Percentiles rank a stretch among this genome's conserved stretches.
Evolutionary conservation across 2,329 filamentous ascomycete genomes (phyloP).

Genomic region (Exophiala sp.): DNA sequence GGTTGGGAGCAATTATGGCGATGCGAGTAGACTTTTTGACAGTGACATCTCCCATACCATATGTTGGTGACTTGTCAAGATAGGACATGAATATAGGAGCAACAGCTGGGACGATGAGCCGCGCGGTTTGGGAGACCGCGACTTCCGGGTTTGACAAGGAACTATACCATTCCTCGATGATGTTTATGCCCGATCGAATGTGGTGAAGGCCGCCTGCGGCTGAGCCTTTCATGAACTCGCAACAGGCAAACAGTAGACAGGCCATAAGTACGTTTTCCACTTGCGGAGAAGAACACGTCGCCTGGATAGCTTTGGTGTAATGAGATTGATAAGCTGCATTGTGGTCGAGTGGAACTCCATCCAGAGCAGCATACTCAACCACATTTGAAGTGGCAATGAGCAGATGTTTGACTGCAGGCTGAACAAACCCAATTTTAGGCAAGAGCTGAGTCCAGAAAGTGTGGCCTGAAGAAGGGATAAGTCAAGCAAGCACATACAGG

Average conservation of each 20-base stretch:
- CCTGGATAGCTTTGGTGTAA: constrained; percentile 21
- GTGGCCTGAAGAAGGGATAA: constrained; percentile 10
- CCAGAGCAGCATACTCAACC: constrained; percentile 9
- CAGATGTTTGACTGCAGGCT: constrained; percentile 18
- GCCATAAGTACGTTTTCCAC: constrained; percentile 19
- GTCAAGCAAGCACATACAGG: not conserved
- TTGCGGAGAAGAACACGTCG: constrained; percentile 16
- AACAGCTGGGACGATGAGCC: constrained; percentile 11
- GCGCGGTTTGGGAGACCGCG: constrained; percentile 3
- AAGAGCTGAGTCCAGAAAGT: constrained; percentile 21
- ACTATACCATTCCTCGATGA: constrained; percentile 19
- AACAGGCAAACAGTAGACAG: constrained; percentile 22
- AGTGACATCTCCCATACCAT: constrained; percentile 13
- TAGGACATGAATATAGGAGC: constrained; percentile 19
- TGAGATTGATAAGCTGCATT: constrained; percentile 20
- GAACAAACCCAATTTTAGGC: constrained; percentile 16
- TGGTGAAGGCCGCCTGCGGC: constrained; percentile 8
- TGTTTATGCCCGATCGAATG: constrained; percentile 15
- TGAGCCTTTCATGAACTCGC: constrained; percentile 19
- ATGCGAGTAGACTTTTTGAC: constrained; percentile 7
- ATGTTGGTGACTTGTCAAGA: constrained; percentile 21
- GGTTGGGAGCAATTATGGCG: constrained; percentile 1
- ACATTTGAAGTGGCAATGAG: constrained; percentile 19
- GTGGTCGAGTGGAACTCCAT: constrained; percentile 10
- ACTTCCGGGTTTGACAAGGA: constrained; percentile 1